These are phyloP conservation scores for Agastache rugosa DNA, from an alignment of 257 asterid species.

Conservation along the genomic window DNA sequence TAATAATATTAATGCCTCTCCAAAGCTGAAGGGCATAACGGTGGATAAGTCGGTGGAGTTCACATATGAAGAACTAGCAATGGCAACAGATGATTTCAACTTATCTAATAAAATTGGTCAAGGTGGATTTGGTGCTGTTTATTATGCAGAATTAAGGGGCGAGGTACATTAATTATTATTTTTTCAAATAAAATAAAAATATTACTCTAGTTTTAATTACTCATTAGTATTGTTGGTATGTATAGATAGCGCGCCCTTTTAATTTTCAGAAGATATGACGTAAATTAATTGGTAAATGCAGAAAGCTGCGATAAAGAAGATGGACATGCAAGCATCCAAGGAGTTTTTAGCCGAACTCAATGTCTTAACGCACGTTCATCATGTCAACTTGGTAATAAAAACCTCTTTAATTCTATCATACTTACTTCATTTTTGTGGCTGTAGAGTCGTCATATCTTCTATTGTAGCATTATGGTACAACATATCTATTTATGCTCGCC, in stretches of 20 bases:
- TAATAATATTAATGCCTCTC: conserved; percentile 37
- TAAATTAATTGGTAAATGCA: conserved; percentile 37
- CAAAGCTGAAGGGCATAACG: conserved; percentile 61
- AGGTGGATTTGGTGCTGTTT: conserved; percentile 90
- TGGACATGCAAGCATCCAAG: conserved; percentile 94
- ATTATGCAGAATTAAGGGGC: conserved; percentile 75
- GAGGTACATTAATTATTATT: conserved; percentile 49
- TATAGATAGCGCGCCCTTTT: too few species aligned
- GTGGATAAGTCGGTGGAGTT: conserved; percentile 89
- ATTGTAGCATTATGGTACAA: too few species aligned
- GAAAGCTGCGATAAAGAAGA: conserved; percentile 85
- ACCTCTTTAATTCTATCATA: too few species aligned
- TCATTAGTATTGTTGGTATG: not conserved
- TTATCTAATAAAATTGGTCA: conserved; percentile 73
- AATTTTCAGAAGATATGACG: too few species aligned
- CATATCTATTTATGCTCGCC: too few species aligned
- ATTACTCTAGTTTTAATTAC: too few species aligned
- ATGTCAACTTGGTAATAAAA: conserved; percentile 75
- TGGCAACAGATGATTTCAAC: conserved; percentile 64
- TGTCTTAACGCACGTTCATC: conserved; percentile 86
- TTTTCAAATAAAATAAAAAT: too few species aligned
- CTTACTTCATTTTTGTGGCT: not conserved
- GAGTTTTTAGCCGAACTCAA: conserved; percentile 83
- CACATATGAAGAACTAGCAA: conserved; percentile 69
- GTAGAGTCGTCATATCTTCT: too few species aligned